Evolutionary conservation across 306 rosid genomes (phyloP), one percentile per base, ranked within the genome.

Genomic region (Psophocarpus tetragonolobus): DNA sequence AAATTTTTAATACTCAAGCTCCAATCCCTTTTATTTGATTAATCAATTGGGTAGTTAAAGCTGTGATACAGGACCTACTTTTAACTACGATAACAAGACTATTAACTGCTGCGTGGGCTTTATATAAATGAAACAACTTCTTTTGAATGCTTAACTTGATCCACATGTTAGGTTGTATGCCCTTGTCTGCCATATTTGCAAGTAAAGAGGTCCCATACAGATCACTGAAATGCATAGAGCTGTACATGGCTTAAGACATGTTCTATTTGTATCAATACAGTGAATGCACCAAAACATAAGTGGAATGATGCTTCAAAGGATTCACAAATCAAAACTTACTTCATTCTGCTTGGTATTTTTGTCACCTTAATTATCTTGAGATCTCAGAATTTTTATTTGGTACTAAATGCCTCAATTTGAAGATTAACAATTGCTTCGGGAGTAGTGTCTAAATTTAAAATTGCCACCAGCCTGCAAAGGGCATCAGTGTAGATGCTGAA

Each of bases 11-110:
- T 66, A 50, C 73, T 64, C 80, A 68, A 68, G 76, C 74, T 76
- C 60, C 75, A 89, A 78, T 85, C 78, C 63, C 68, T 87, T 45
- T 87, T 81, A 80, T 87, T 68, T 88, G 83, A 93, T 92, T 91
- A 90, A 91, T 91, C 85, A 85, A 88, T 81, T 87, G 85, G 88
- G 76, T 82, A 63, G 74, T 84, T 70, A 90, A 87, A 93, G 91
- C 81, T 93, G 83, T 93, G 91, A 72, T 92, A 90, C 95, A 91
- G 95, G 97, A 91, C 75, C 76, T 81, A 84, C 80, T 75, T 86
- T 84, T 91, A 90, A 90, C 80, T 89, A 80, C 82, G 83, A 80
- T 85, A 93, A 89, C 87, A 86, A 89, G 87, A 91, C 78, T 77
- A 56, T 74, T 84, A 85, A 73, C 69, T 75, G 77, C 84, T 82